phyloP scores from a whole-genome alignment of 129 eudicot genomes.

The Mikania micrantha region DNA sequence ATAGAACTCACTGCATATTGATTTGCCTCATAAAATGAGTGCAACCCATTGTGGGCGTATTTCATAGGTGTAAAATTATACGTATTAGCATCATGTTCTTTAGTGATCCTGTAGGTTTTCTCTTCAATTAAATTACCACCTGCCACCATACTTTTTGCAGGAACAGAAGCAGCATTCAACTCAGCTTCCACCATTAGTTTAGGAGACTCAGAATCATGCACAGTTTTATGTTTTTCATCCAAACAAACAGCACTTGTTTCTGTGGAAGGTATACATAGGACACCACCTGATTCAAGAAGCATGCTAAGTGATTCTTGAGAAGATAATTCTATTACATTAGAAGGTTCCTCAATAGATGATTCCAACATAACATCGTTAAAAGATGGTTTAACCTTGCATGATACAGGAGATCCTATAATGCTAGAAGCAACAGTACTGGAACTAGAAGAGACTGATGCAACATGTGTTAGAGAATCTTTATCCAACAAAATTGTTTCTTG shows the following conservation, averaged over 20 bases:
- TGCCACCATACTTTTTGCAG: conserved; percentile 16
- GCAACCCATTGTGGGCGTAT: conserved; percentile 40
- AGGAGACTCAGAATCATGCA: conserved; percentile 17
- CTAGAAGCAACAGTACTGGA: conserved; percentile 24
- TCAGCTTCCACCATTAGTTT: conserved; percentile 20
- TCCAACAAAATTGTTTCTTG: conserved; percentile 21
- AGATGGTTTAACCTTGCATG: conserved; percentile 17
- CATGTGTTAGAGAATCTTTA: conserved; percentile 25
- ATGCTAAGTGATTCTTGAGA: conserved; percentile 31
- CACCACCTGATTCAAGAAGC: conserved; percentile 25
- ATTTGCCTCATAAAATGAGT: conserved; percentile 51
- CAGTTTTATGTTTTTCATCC: conserved; percentile 26
- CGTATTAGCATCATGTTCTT: conserved; percentile 28
- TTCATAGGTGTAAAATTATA: conserved; percentile 19
- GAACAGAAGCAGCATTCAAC: conserved; percentile 28
- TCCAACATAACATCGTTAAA: conserved; percentile 16
- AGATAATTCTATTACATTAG: conserved; percentile 25
- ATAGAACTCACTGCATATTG: conserved; percentile 25
- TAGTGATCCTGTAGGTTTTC: conserved; percentile 18
- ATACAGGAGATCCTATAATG: conserved; percentile 14
- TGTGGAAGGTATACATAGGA: conserved; percentile 22
- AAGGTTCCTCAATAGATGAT: conserved; percentile 21
- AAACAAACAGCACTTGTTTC: conserved; percentile 18
- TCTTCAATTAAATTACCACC: conserved; percentile 28
- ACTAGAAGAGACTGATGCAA: conserved; percentile 16